Base-by-base conservation (phyloP, 768 basidiomycete species). In the Boletus subcaerulescens region DNA sequence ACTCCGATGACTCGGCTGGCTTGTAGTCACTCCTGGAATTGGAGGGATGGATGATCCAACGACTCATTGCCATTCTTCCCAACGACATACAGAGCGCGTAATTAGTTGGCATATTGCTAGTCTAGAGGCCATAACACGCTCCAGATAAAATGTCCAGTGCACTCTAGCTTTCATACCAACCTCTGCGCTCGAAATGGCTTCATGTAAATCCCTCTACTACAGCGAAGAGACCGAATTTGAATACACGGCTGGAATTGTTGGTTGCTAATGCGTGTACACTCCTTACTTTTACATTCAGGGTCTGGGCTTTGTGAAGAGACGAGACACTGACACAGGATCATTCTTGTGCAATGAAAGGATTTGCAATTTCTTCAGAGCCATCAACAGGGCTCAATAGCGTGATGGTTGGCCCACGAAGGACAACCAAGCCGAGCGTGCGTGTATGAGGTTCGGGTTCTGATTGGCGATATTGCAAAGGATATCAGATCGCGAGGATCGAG, bases 341-440 rank as follows among this genome's bases (percentile, higher is more conserved):
- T 64, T 91, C 89, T 66, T 86, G 86, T 5, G 80, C 77, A 47
- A 82, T 61, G 76, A 96, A 96, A 3, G 93, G 93, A 71, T 96
- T 95, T 14, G 87, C 85, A 52, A 96, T 95, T 70, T 95, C 93
- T 70, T 95, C 93, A 53, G 85, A 93, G 52, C 96, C 96, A 61
- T 98, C 96, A 13, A 94, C 89, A 3, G 96, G 96, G 66, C 91
- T 94, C 55, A 98, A 79, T 8, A 98, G 80, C 0, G 93, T 95
- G 66, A 98, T 88, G 54, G 95, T 96, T 1, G 96, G 95, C 12
- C 96, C 96, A 43, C 96, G 81, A 20, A 97, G 82, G 39, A 98
- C 96, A 5, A 86, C 90, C 12, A 98, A 75, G 14, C 96, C 96
- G 5, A 98, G 77, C 8, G 76, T 65, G 50, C 89, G 85, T 45